Conservation (phyloP, 371 early-diverging fungal genomes). For the Lichtheimia ramosa region DNA sequence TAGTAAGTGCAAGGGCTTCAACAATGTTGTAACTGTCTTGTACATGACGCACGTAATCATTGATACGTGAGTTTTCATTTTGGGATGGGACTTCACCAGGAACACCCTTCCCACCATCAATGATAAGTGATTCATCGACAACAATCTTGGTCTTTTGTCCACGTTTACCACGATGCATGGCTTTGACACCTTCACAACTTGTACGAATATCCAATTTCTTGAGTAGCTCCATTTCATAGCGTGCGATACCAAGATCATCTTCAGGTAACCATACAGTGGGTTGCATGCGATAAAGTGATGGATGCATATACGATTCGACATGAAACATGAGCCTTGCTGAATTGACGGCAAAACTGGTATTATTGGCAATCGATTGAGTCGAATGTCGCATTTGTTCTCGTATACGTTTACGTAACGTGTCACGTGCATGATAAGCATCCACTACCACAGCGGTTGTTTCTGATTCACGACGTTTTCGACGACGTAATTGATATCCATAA, state of each 20-base stretch:
- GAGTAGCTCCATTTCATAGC: conserved; percentile 12
- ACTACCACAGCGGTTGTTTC: background rate
- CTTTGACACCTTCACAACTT: conserved; percentile 5
- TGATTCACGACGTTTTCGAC: background rate
- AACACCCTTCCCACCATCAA: conserved; percentile 14
- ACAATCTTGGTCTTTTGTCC: conserved; percentile 18
- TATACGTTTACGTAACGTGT: background rate
- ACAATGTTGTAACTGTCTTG: background rate
- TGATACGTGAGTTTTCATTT: background rate
- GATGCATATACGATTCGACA: conserved; percentile 21
- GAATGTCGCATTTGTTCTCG: background rate
- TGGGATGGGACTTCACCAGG: conserved; percentile 14
- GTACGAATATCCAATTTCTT: conserved; percentile 10
- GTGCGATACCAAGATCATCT: conserved; percentile 26
- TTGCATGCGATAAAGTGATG: conserved; percentile 15
- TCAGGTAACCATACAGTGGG: conserved; percentile 27
- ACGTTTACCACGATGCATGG: conserved; percentile 8
- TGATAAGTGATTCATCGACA: conserved; percentile 14
- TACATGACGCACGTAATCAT: conserved; percentile 7
- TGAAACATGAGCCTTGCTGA: conserved; percentile 13
- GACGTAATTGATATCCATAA: background rate
- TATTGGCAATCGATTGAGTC: background rate
- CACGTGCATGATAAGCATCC: conserved; percentile 6
- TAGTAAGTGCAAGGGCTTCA: conserved; percentile 4
- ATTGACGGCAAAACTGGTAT: background rate